Evolutionary conservation across 805 yeast species (phyloP), one percentile per base, ranked within the genome.

Genomic region (Yarrowia hollandica): DNA sequence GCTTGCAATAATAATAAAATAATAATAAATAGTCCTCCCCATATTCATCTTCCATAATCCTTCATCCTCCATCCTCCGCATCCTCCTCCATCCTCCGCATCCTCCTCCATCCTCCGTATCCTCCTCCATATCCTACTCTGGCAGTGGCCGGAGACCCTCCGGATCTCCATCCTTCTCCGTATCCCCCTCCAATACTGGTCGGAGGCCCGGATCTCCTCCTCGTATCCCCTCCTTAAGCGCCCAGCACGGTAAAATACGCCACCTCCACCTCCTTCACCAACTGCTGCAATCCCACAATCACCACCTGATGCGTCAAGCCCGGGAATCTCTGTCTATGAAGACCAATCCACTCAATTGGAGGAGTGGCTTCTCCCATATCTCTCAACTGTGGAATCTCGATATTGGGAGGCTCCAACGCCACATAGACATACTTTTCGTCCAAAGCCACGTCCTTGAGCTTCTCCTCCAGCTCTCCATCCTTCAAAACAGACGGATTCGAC

Each of bases 331-430:
- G 81, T 64, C 98, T 79, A 69, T 94, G 94, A 26, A 94, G 77
- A 1, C 99, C 99, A 74, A 94, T 88, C 99, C 99, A 94, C 69
- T 94, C 99, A 60, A 94, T 74, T 1, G 99, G 99, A 0, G 99
- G 99, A 0, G 99, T 94, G 1, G 97, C 98, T 72, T 86, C 91
- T 22, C 99, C 98, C 66, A 94, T 77, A 67, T 94, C 98, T 67
- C 83, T 84, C 67, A 94, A 75, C 64, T 86, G 92, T 1, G 98
- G 98, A 16, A 94, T 88, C 62, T 88, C 95, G 33, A 94, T 90
- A 6, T 81, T 76, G 0, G 97, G 96, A 10, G 86, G 87, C 33
- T 79, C 82, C 10, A 88, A 67, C 0, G 98, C 82, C 28, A 77
- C 66, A 65, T 90, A 90, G n/a, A 59, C 59, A 55, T 61, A 66